These are phyloP conservation scores for Diaporthe amygdali DNA, from an alignment of 2,329 filamentous ascomycete genomes.

Conservation along the genomic window DNA sequence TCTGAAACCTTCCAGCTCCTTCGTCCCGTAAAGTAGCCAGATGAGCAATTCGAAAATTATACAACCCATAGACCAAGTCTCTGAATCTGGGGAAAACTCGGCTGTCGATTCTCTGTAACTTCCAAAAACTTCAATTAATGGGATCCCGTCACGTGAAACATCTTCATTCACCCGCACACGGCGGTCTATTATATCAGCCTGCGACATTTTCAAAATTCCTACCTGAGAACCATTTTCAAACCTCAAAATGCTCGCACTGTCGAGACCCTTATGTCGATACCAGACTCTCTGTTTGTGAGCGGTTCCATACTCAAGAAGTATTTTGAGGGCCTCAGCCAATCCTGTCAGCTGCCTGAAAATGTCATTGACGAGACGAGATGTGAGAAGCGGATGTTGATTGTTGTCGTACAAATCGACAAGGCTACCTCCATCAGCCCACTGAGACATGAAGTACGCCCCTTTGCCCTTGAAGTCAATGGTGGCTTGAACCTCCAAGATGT, in stretches of 20 bases:
- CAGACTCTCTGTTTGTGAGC: background rate
- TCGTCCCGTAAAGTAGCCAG: slow-evolving; percentile 9
- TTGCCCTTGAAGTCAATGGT: background rate
- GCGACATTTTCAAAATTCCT: background rate
- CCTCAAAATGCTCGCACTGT: background rate
- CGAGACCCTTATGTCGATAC: slow-evolving; percentile 2
- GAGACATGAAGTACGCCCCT: background rate
- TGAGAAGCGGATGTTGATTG: background rate
- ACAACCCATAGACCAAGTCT: slow-evolving; percentile 15
- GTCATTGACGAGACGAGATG: background rate
- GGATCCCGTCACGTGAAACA: background rate
- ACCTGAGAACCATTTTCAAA: background rate
- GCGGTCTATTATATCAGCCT: too few species aligned
- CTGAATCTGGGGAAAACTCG: too few species aligned
- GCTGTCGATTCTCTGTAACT: too few species aligned
- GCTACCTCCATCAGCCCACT: slow-evolving; percentile 8
- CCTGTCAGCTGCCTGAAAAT: background rate
- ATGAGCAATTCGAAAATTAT: slow-evolving; percentile 6
- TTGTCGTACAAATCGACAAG: background rate
- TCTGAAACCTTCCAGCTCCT: background rate
- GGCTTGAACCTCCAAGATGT: background rate
- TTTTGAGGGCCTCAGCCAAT: background rate
- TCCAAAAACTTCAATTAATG: too few species aligned
- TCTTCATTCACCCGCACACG: too few species aligned
- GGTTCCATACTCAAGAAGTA: background rate